A percentile compares a stretch with the other conserved stretches of the same genome.
Evolutionary conservation across 768 basidiomycete genomes (phyloP).

Genomic region (Trametes punicea): DNA sequence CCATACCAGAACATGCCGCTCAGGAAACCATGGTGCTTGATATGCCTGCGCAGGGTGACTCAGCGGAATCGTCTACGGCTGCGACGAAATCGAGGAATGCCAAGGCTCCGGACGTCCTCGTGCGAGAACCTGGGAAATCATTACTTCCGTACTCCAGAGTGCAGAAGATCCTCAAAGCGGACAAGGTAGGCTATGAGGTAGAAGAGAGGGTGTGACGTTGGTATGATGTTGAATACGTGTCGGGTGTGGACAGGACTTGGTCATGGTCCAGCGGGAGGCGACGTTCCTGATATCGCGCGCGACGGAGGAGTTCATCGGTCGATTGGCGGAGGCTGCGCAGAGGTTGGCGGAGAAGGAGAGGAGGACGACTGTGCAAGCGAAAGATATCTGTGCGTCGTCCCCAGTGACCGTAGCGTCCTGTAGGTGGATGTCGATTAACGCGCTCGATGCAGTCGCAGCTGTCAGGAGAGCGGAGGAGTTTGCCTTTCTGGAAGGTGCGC

Average conservation of each 20-base stretch:
- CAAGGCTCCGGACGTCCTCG: slow-evolving; percentile 15
- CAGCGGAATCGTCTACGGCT: neutral
- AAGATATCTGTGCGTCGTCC: slow-evolving; percentile 64
- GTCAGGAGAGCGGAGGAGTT: slow-evolving; percentile 72
- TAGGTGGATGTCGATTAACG: neutral
- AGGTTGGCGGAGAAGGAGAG: slow-evolving; percentile 68
- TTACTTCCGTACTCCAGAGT: slow-evolving; percentile 73
- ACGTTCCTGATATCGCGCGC: slow-evolving; percentile 77
- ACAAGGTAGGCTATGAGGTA: slow-evolving; percentile 50
- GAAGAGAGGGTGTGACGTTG: neutral
- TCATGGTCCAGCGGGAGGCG: slow-evolving; percentile 74
- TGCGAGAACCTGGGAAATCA: slow-evolving; percentile 59
- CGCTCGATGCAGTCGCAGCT: slow-evolving; percentile 46
- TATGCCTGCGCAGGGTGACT: neutral
- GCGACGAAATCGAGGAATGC: slow-evolving; percentile 14
- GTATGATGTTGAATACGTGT: neutral
- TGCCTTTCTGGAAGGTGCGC: slow-evolving; percentile 70
- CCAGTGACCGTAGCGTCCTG: neutral
- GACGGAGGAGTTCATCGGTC: slow-evolving; percentile 84
- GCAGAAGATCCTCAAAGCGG: slow-evolving; percentile 82
- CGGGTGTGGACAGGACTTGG: slow-evolving; percentile 54
- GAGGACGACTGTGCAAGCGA: slow-evolving; percentile 70
- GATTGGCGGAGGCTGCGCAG: slow-evolving; percentile 69
- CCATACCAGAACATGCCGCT: neutral
- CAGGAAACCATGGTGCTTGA: neutral